Evolutionary conservation across 2,329 filamentous ascomycete species (phyloP).

Genomic region (Curvularia sp.): DNA sequence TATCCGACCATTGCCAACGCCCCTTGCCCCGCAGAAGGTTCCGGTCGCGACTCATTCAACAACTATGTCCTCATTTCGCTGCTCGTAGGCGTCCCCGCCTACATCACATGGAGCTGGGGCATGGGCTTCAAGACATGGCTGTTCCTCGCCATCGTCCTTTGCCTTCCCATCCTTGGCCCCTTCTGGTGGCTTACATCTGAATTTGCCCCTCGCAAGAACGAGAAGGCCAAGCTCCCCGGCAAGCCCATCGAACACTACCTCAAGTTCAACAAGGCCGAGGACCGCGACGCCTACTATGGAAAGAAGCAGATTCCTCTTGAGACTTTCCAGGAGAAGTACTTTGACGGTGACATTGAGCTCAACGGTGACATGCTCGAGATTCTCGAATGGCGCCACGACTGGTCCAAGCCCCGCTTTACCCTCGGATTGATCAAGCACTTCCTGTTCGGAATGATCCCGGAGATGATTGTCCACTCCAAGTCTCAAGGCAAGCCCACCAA

Average conservation of each 20-base stretch:
- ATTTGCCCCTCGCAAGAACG: constrained; percentile 86
- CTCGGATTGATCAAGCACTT: constrained; percentile 85
- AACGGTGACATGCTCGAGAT: constrained; percentile 90
- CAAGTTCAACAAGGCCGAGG: constrained; percentile 71
- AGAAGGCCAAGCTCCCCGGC: constrained; percentile 87
- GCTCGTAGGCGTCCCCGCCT: constrained; percentile 75
- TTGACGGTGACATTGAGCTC: constrained; percentile 92
- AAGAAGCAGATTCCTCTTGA: constrained; percentile 85
- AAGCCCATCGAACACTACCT: constrained; percentile 91
- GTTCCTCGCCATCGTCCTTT: constrained; percentile 82
- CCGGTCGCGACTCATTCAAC: constrained; percentile 86
- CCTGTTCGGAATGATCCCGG: constrained; percentile 83
- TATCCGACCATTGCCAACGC: constrained; percentile 92
- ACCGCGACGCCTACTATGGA: constrained; percentile 73
- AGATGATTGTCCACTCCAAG: constrained; percentile 90
- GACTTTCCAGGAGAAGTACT: constrained; percentile 98
- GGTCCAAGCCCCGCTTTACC: constrained; percentile 94
- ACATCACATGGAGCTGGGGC: constrained; percentile 80
- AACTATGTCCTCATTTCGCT: constrained; percentile 77
- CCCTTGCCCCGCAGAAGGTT: constrained; percentile 86
- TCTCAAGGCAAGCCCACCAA: constrained; percentile 71
- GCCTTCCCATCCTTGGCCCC: constrained; percentile 76
- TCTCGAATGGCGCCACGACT: constrained; percentile 94
- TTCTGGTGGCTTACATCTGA: constrained; percentile 85
- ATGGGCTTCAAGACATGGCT: constrained; percentile 87